Conservation (phyloP, 306 rosid species). For the Dryas alaskensis region DNA sequence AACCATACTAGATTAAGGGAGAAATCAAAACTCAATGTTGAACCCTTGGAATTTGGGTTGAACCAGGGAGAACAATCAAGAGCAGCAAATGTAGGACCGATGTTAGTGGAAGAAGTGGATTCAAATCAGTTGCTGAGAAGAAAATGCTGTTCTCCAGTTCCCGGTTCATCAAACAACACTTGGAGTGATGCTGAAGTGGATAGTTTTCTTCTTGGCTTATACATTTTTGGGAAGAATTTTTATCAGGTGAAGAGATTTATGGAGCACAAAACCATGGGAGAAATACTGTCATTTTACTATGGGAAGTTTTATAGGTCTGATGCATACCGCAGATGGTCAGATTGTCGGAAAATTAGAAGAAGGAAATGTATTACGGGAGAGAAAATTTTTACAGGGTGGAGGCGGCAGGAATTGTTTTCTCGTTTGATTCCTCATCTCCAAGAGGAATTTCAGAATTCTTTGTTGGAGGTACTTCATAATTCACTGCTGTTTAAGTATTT, state of each 20-base stretch:
- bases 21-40: conserved; percentile 25
- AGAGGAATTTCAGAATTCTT: conserved; percentile 43
- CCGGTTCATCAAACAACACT: conserved; percentile 36
- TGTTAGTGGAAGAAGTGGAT: conserved; percentile 17
- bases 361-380: conserved; percentile 50
- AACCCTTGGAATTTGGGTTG: conserved; percentile 13
- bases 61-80: conserved; percentile 21
- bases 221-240: conserved; percentile 73
- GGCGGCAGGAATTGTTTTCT: conserved; percentile 60
- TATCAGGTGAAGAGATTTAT: conserved; percentile 50
- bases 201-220: conserved; percentile 65
- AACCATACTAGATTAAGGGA: conserved; percentile 17
- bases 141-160: conserved; percentile 34
- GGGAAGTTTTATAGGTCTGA: conserved; percentile 67
- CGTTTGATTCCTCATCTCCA: conserved; percentile 56
- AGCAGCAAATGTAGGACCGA: conserved; percentile 21
- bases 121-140: conserved; percentile 18
- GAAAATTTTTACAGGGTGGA: conserved; percentile 63
- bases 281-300: conserved; percentile 66
- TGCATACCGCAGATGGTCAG: conserved; percentile 63
- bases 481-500: not conserved
- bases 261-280: conserved; percentile 56
- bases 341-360: conserved; percentile 48
- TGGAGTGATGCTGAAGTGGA: conserved; percentile 67
- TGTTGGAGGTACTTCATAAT: conserved; percentile 54